Conservation (phyloP, 2,329 filamentous ascomycete species). For the Nigrograna mackinnonii region DNA sequence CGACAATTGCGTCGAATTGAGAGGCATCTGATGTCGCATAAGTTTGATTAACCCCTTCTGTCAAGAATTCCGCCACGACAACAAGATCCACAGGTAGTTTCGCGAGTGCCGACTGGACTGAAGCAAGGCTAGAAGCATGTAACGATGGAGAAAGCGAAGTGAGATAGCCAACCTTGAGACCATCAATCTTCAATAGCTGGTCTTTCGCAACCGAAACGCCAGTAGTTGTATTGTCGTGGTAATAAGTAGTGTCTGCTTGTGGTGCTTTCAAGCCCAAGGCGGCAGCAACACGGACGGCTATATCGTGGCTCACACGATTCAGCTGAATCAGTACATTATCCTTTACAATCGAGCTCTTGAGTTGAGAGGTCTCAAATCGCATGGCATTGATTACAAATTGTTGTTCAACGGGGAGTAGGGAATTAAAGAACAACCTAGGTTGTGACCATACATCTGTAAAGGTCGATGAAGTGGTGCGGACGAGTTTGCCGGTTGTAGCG, state of each 20-base stretch:
- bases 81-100: conserved; percentile 58
- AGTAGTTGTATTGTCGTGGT: conserved; percentile 69
- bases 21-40: conserved; percentile 68
- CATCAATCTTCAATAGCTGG: conserved; percentile 63
- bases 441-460: conserved; percentile 76
- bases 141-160: conserved; percentile 51
- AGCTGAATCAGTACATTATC: conserved; percentile 69
- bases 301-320: conserved; percentile 69
- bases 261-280: conserved; percentile 65
- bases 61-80: conserved; percentile 64
- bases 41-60: conserved; percentile 60
- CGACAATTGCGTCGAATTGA: conserved; percentile 65
- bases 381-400: conserved; percentile 75
- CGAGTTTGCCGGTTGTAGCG: conserved; percentile 54
- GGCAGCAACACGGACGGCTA: conserved; percentile 66
- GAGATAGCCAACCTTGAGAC: conserved; percentile 67
- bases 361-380: conserved; percentile 68
- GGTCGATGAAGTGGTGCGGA: conserved; percentile 62
- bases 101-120: conserved; percentile 57
- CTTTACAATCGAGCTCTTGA: conserved; percentile 62
- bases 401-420: conserved; percentile 65
- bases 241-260: conserved; percentile 64
- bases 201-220: conserved; percentile 63
- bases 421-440: conserved; percentile 75
- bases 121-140: conserved; percentile 52